Evolutionary conservation across 2,329 filamentous ascomycete species (phyloP).

Genomic region (Diaporthe eres): DNA sequence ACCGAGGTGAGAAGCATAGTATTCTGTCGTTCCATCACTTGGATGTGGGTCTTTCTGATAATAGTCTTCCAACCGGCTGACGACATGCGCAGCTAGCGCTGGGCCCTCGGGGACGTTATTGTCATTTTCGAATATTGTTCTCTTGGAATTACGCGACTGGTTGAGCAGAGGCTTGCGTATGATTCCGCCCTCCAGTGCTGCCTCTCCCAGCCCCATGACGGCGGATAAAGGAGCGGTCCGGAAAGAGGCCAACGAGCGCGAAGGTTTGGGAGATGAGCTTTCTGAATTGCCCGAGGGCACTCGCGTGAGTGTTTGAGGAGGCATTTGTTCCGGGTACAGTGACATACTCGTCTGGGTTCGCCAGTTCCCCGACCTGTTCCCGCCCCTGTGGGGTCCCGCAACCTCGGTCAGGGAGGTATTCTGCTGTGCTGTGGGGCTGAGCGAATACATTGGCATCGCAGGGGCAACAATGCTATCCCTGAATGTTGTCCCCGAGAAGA

Average conservation of each 20-base stretch:
- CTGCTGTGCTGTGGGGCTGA: background rate
- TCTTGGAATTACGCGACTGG: conserved; percentile 58
- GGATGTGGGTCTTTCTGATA: conserved; percentile 64
- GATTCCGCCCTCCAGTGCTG: conserved; percentile 49
- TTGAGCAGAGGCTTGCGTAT: conserved; percentile 61
- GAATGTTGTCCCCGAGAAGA: conserved; percentile 50
- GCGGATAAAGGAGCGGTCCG: conserved; percentile 21
- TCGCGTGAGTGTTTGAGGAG: conserved; percentile 14
- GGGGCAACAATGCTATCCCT: conserved; percentile 43
- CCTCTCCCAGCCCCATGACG: conserved; percentile 37
- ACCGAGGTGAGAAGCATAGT: conserved; percentile 68
- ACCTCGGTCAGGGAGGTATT: background rate
- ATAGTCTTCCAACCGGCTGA: conserved; percentile 67
- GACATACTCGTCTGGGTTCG: conserved; percentile 21
- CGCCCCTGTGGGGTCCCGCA: conserved; percentile 13
- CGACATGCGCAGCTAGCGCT: conserved; percentile 63
- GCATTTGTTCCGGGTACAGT: conserved; percentile 5
- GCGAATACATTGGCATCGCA: conserved; percentile 43
- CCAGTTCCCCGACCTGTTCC: conserved; percentile 13
- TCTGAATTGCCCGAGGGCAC: conserved; percentile 28
- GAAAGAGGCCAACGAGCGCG: conserved; percentile 16
- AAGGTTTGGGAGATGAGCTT: conserved; percentile 24
- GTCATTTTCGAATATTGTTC: conserved; percentile 53
- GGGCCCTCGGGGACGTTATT: conserved; percentile 59
- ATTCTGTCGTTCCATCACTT: conserved; percentile 64